Conservation (phyloP, 345 rosid species). For the Anacardium occidentale region DNA sequence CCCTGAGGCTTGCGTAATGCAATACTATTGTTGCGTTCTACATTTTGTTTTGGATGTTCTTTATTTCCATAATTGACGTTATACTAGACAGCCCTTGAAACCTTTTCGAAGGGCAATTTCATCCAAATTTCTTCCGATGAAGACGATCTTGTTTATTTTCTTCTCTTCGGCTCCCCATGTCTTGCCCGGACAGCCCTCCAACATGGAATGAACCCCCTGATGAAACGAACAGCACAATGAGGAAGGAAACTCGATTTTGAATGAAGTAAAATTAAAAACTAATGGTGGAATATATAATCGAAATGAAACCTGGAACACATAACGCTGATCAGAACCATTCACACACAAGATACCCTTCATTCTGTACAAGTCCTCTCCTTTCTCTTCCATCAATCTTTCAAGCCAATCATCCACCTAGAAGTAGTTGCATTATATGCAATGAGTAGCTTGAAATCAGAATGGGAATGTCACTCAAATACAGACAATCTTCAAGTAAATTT, state of each 20-base stretch:
- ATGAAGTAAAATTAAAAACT: background rate
- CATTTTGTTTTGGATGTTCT: no score
- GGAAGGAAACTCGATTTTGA: background rate
- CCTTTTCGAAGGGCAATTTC: constrained; percentile 58
- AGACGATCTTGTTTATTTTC: constrained; percentile 65
- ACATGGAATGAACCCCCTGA: constrained; percentile 62
- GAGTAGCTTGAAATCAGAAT: no score
- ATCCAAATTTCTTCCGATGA: constrained; percentile 65
- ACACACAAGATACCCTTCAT: constrained; percentile 67
- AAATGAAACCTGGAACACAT: constrained; percentile 57
- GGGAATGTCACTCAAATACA: background rate
- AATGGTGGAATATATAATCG: background rate
- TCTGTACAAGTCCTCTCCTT: constrained; percentile 68
- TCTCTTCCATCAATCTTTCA: constrained; percentile 64
- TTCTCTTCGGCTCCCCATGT: constrained; percentile 60
- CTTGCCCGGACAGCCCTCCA: constrained; percentile 61
- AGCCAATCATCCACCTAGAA: constrained; percentile 77
- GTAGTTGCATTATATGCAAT: background rate
- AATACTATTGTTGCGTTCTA: no score
- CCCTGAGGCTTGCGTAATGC: no score
- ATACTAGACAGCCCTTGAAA: constrained; percentile 57
- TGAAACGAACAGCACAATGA: constrained; percentile 7
- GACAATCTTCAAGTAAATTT: background rate
- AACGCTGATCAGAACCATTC: constrained; percentile 45
- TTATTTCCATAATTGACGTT: background rate